Base-by-base conservation (phyloP, 2,329 filamentous ascomycete genomes). In the Cercospora nicotianae region DNA sequence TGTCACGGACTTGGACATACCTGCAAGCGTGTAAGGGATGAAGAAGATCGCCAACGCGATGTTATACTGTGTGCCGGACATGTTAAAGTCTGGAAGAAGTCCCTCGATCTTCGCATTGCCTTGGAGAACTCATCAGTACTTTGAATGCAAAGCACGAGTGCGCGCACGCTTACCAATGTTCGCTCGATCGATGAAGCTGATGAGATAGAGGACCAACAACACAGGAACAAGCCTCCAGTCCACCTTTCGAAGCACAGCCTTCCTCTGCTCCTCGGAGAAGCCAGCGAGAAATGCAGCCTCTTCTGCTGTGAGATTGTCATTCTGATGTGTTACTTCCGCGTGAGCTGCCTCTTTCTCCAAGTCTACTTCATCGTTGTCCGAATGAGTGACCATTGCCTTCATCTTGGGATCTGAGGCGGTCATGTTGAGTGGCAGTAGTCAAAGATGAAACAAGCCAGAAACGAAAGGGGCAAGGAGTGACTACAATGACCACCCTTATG, bases 141-240 rank as follows among this genome's bases (percentile, higher is more conserved):
- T 39, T 6, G 13, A 16, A 6, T 39, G 13, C 36, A 7, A 2
- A 39, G 13, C 5, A n/a, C 36, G 36, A 39, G 13, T 6, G 2
- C 13, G 33, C 18, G 53, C 12, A 16, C 36, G 5, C 36, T 39
- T 39, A 42, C 79, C 79, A 48, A 81, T 70, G 23, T 72, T 73
- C 13, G 69, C 63, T 55, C 72, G 48, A 30, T 79, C 77, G 6
- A 79, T 67, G 61, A 75, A 75, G 20, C 73, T 75, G 1, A 78
- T 73, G 0, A 78, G 70, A 68, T 77, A 78, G 1, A 66, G 26
- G 2, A 62, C 18, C 31, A 30, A 62, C 12, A 42, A 51, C 1
- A 48, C 53, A 8, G 64, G 64, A 1, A 66, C 59, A 2, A 66
- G 42, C 5, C 64, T 7, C 65, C 60, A 65, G 20, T 69, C 67